Conservation (phyloP, 208 protist species). For the Jaenimonas drosophilae region DNA sequence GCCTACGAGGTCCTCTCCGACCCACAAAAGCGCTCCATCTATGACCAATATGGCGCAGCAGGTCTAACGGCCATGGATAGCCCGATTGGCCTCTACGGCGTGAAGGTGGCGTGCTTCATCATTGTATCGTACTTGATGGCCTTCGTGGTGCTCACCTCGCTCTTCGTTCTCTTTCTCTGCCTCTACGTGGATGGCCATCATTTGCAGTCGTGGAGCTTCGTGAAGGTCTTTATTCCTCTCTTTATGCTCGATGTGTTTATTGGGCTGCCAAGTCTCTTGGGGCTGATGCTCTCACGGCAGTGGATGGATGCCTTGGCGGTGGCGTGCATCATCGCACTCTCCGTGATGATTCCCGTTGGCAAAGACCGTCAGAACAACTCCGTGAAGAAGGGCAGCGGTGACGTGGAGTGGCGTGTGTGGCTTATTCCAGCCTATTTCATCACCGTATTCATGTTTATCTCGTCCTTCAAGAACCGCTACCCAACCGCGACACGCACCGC, state of each 20-base stretch:
- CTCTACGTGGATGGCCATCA: constrained; percentile 34
- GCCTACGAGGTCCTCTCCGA: constrained; percentile 97
- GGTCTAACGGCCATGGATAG: constrained; percentile 33
- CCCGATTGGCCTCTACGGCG: constrained; percentile 12
- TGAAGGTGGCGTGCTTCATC: constrained; percentile 8
- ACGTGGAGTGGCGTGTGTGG: constrained; percentile 44
- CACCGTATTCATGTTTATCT: constrained; percentile 19
- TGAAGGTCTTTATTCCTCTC: constrained; percentile 60
- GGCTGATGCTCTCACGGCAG: constrained; percentile 10
- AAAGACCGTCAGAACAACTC: constrained; percentile 59
- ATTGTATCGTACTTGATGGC: constrained; percentile 12
- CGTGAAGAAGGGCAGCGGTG: constrained; percentile 19
- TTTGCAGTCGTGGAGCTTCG: constrained; percentile 39
- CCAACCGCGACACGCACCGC: constrained; percentile 8
- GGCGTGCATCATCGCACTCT: constrained; percentile 30
- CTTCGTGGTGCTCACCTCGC: constrained; percentile 18
- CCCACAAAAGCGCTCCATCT: constrained; percentile 30
- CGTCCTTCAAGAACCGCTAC: constrained; percentile 4
- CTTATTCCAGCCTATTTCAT: constrained; percentile 58
- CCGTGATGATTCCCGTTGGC: constrained; percentile 46
- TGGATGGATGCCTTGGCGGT: too few species aligned
- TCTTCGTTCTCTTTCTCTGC: constrained; percentile 53
- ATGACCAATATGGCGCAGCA: constrained; percentile 50
- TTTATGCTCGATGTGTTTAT: constrained; percentile 42
- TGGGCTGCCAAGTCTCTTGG: constrained; percentile 11